Evolutionary conservation across 345 rosid genomes (phyloP), one percentile per base, ranked within the genome.

Genomic region (Microthlaspi erraticum): DNA sequence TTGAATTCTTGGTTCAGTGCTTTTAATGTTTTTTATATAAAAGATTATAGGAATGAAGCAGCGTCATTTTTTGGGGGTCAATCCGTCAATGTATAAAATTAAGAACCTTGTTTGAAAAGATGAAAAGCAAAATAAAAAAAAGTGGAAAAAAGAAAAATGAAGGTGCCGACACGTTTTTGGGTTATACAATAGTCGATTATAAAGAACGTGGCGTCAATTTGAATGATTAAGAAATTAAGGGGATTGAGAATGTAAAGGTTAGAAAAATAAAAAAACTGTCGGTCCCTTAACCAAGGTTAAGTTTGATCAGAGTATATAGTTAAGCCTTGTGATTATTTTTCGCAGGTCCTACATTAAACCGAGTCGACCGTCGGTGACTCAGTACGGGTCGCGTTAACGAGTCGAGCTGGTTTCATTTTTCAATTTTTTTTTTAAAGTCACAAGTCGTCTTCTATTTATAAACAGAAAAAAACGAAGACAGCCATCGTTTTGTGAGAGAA

Each of bases 331-430:
- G 68, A 55, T 75, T 73, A 58, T 77, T 9, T 32, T 29, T 8
- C 29, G 53, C 37, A 56, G 87, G 42, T 54, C 81, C 31, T 84
- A 68, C 81, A 78, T 72, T 68, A 65, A 77, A 59, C 34, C 77
- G 67, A 53, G 74, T 65, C 56, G 68, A 79, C 83, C 91, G 96
- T 92, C 92, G 96, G 92, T 89, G 94, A 84, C 96, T 83, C 91
- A 77, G 68, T 9, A 65, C 66, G 86, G 60, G 85, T 86, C 52
- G 49, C 50, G 77, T 60, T 2, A 48, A 31, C 84, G 81, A 78
- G 82, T 73, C 49, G 16, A 18, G 31, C 33, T 62, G 4, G 58
- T 36, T 75, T 34, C 29, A 26, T 26, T 26, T 16, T 39, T 7
- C 41, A n/a, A n/a, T n/a, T n/a, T n/a, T 17, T 18, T 9, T 45